Base-by-base conservation (phyloP, 2,329 filamentous ascomycete genomes). In the Alternaria gansuensis region DNA sequence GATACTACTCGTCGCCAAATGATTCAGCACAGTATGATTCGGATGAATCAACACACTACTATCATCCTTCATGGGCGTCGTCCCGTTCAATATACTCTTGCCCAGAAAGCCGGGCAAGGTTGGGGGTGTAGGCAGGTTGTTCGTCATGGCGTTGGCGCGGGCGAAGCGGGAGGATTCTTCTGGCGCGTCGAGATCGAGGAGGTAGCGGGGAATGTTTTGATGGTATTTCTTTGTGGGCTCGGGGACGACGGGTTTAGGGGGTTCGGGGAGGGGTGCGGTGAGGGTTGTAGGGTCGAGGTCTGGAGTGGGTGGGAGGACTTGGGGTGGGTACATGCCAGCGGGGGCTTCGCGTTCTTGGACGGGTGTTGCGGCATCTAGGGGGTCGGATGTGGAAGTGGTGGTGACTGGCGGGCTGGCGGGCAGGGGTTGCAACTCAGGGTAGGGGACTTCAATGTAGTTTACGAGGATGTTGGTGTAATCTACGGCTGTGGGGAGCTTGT, bases 401-500 rank as follows among this genome's bases (percentile, higher is more conserved):
- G 21, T 7, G 13, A 31, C 8, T 40, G 62, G 59, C 29, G 58
- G 63, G 28, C 68, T 63, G 34, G 59, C 59, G 37, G 67, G 57
- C 31, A 65, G 54, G 10, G 82, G 82, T 4, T 40, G 41, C 29
- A 88, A 79, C 71, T 93, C 90, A 55, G 93, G 89, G 34, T 91
- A 87, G 70, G 86, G 91, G 62, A 98, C 91, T 81, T 99, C 95
- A 73, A 99, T 92, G 76, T 98, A 99, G 80, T 99, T 99, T 79
- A 99, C 94, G 17, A 99, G 84, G 75, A 97, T 96, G 80, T 98
- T 98, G 65, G 93, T 96, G 77, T 96, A 97, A 77, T 99, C 95
- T 58, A 99, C 95, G 2, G 95, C 96, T 0, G 95, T 98, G 13
- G 95, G 94, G 54, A 97, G 83, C 64, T 90, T 87, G 60, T 91